phyloP scores from a whole-genome alignment of 1,284 basidiomycete genomes.

The Sanghuangporus weigelae region DNA sequence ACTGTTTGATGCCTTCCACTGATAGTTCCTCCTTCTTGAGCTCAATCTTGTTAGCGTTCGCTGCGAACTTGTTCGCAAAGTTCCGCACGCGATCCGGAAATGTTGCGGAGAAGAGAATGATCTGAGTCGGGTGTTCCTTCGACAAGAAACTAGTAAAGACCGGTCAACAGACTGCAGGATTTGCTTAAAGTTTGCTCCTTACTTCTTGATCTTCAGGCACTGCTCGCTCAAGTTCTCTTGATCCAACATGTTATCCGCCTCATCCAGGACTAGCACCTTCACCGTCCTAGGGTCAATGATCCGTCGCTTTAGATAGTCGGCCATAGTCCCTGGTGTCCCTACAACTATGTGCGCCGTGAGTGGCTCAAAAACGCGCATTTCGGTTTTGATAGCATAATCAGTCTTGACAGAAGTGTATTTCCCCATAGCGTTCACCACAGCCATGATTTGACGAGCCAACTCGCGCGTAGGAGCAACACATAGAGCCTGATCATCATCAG shows the following conservation, averaged over 20 bases:
- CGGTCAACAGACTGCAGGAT: background rate
- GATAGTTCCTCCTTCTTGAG: conserved; percentile 92
- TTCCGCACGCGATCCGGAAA: conserved; percentile 91
- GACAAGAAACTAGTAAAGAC: conserved; percentile 54
- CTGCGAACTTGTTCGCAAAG: conserved; percentile 91
- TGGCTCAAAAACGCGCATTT: conserved; percentile 60
- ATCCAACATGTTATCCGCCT: conserved; percentile 99
- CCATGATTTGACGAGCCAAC: conserved; percentile 96
- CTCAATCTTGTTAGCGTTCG: conserved; percentile 94
- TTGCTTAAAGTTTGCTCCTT: conserved; percentile 25
- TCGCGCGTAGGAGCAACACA: conserved; percentile 95
- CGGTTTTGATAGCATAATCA: conserved; percentile 92
- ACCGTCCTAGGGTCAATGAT: conserved; percentile 77
- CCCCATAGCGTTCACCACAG: conserved; percentile 91
- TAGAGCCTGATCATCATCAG: conserved; percentile 55
- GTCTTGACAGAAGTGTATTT: conserved; percentile 92
- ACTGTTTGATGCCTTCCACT: conserved; percentile 94
- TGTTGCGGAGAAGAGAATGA: conserved; percentile 96
- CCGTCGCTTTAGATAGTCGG: conserved; percentile 73
- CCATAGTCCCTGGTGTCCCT: conserved; percentile 95
- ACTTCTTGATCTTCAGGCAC: conserved; percentile 94
- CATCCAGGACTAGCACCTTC: conserved; percentile 95
- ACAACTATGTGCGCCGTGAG: conserved; percentile 91
- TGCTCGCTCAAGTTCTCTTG: conserved; percentile 97
- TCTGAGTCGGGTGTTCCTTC: conserved; percentile 60